These are phyloP conservation scores for Crucihimalaya himalaica DNA, from an alignment of 345 rosid species.

Conservation along the genomic window DNA sequence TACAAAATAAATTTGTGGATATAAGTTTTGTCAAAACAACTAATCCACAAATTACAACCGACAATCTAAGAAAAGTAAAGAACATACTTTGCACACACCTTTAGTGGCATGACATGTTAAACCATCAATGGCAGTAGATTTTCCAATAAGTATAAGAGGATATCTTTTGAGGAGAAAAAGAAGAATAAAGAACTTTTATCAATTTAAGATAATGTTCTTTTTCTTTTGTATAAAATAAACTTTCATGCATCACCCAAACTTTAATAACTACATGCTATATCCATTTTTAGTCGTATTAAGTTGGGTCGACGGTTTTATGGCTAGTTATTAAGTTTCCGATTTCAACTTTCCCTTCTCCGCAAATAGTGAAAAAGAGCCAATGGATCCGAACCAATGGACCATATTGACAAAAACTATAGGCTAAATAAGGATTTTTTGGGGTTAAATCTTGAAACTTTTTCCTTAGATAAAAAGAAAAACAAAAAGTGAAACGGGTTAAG, in stretches of 20 bases:
- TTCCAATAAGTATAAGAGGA: not conserved
- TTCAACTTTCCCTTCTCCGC: no score
- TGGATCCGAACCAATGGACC: no score
- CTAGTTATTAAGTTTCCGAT: no score
- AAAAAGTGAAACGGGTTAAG: not conserved
- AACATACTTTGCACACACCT: conserved; percentile 13
- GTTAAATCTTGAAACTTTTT: not conserved
- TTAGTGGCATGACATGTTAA: conserved; percentile 26
- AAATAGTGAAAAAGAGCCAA: no score
- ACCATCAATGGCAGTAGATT: conserved; percentile 15
- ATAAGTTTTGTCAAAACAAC: no score
- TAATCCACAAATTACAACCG: not conserved
- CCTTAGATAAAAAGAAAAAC: not conserved
- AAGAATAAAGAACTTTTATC: not conserved
- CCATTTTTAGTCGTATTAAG: not conserved
- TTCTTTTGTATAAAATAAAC: not conserved
- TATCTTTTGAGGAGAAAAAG: conserved; percentile 5
- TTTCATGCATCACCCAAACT: not conserved
- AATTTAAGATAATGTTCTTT: not conserved
- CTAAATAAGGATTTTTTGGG: no score
- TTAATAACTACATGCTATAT: conserved; percentile 16
- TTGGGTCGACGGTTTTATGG: no score
- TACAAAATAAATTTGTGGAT: no score
- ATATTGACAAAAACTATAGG: no score
- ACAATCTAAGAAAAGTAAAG: not conserved